Base-by-base conservation (phyloP, 805 yeast species). In the Alloascoidea hylecoeti region DNA sequence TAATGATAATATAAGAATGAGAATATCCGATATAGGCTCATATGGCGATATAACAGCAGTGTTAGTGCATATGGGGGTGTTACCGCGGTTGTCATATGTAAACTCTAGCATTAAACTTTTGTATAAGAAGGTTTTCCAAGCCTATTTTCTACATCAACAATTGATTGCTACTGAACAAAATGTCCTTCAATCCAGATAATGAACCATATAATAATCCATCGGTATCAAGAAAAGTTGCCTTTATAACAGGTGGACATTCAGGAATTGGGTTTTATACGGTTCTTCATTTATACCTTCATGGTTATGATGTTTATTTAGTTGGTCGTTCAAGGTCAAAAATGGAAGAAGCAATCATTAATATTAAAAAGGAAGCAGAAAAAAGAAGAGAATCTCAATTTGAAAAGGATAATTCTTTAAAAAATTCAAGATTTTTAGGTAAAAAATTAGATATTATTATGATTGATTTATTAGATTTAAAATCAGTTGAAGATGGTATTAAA, bases 181-280 rank as follows among this genome's bases (percentile, higher is more conserved):
- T 23, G 30, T 23, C 30, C 30, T 23, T 60, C 44, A 55, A 67
- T 44, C 75, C 79, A 4, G 66, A 66, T 35, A 43, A 57, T 1
- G 56, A 77, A 18, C 88, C 92, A 0, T 81, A 75, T 53, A 56
- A 62, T 45, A 61, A 80, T 46, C 86, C 86, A 0, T 43, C 46
- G 1, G 43, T 44, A 2, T 72, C 68, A 17, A 63, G 82, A 34
- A 66, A 74, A 40, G 75, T 80, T 3, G 86, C 83, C 2, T 58
- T 84, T 4, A 73, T 84, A 18, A 78, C 92, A 0, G 94, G 94
- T 2, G 94, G 92, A 4, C 80, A 77, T 47, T 69, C 79, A 40
- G 95, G 94, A 0, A 70, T 81, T 15, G 95, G 95, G 6, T 83
- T 70, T 63, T 79, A 65, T 51, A 76, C 88, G 0, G 83, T 75